Percentiles rank a stretch among this genome's conserved stretches.
Conservation (phyloP, 2,329 filamentous ascomycete species). For the Cercospora janseana region DNA sequence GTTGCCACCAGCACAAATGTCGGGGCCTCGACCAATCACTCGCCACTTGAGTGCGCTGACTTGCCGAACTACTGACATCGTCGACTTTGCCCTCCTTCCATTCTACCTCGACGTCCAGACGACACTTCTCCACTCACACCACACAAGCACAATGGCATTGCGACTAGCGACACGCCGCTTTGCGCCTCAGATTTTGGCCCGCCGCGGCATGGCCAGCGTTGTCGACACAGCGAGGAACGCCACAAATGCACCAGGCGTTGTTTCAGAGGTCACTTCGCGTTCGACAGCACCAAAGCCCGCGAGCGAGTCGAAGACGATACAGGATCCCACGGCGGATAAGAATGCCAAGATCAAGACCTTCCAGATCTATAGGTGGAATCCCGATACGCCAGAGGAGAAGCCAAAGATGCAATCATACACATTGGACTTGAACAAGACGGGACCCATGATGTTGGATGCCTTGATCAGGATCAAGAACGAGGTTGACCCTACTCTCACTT, state of each 20-base stretch:
- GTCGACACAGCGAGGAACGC: conserved; percentile 38
- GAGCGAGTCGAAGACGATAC: conserved; percentile 58
- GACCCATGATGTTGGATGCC: conserved; percentile 96
- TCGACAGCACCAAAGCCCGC: conserved; percentile 41
- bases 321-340: conserved; percentile 59
- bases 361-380: conserved; percentile 98
- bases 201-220: conserved; percentile 39
- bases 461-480: conserved; percentile 99
- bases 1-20: background rate
- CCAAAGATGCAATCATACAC: conserved; percentile 93
- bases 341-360: conserved; percentile 80
- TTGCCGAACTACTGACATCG: conserved; percentile 14
- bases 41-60: background rate
- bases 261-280: conserved; percentile 35
- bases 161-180: conserved; percentile 39
- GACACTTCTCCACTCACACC: conserved; percentile 24
- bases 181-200: conserved; percentile 36
- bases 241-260: conserved; percentile 26
- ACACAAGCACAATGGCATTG: conserved; percentile 36
- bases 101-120: conserved; percentile 12
- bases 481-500: conserved; percentile 92
- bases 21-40: conserved; percentile 4
- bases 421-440: conserved; percentile 96
- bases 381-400: conserved; percentile 87
- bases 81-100: conserved; percentile 19